Evolutionary conservation across 2,329 filamentous ascomycete species (phyloP), one percentile per base, ranked within the genome.

Genomic region (Nannizziopsis arthrosporioides): DNA sequence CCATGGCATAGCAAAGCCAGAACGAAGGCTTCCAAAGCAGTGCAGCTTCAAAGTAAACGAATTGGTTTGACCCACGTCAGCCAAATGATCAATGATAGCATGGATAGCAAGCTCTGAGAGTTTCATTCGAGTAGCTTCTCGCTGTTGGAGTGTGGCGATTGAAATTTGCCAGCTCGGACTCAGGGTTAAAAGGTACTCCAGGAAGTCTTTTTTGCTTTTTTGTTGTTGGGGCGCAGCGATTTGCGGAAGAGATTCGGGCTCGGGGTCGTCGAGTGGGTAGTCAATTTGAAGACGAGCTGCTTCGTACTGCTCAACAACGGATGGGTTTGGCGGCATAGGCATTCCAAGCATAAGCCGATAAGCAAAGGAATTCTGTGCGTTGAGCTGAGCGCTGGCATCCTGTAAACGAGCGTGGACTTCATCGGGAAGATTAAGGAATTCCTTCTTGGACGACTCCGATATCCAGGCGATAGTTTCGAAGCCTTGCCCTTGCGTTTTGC

Each of bases 1-100:
- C n/a, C 80, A 79, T 57, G 84, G 84, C 9, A 85, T 87, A 2
- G 85, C 89, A 65, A 94, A 94, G 0, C 88, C 88, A 10, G 87
- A 89, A 15, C 78, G 77, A 41, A 93, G 72, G 61, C 87, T 93
- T 4, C 88, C 60, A 92, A 93, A 58, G 82, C 86, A 56, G 79
- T 79, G 11, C 93, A 70, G 27, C n/a, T n/a, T 9, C 1, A 54
- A 15, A 6, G 47, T 46, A n/a, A 50, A 30, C 5, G 32, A 14
- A 10, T 12, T 49, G 8, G 35, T 34, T 5, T 36, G 1, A 9
- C 37, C 44, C 12, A 27, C 12, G 3, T 39, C 30, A 5, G 15
- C 10, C 32, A 42, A 37, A 12, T 34, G 43, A 11, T 50, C 34
- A 8, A 32, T 15, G 8, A 54, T 43, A 11, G 50, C 47, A 17